Base-by-base conservation (phyloP, 805 yeast genomes). In the Groenewaldozyma salmanticensis region DNA sequence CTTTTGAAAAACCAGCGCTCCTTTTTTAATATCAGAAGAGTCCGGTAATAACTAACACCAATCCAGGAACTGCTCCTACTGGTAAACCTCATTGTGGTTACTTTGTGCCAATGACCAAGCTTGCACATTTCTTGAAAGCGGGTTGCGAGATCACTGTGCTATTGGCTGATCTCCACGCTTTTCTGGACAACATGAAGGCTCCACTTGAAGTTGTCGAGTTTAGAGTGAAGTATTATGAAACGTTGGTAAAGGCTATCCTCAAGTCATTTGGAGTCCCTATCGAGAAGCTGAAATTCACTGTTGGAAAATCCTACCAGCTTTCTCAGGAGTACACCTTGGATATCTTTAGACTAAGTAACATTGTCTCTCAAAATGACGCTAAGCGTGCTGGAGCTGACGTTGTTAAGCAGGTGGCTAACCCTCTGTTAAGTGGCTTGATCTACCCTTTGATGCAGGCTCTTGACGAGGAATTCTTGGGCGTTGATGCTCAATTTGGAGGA, bases 371-470 rank as follows among this genome's bases (percentile, higher is more conserved):
- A 66, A 88, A 90, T 60, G 97, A 88, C 60, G 96, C 97, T 45
- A 85, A 85, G 68, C 79, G 98, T 63, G 99, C 99, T 1, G 99
- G 99, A 61, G 97, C 99, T 7, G 99, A 92, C 64, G 99, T 92
- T 42, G 99, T 92, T 48, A 92, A 92, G 61, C 98, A 92, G 68
- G 96, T 88, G 36, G 78, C 85, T 29, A 88, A 88, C 64, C 98
- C 99, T 31, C 73, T 87, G 51, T 74, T 92, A 45, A 77, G 90
- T 32, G 98, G 98, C 5, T 75, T 92, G 61, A 86, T 92, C 52
- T 92, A 92, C 65, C 99, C 99, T 42, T 74, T 94, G 59, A 92
- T 92, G 99, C 99, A 92, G 68, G 96, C 96, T 4, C 72, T 92
- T 45, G 99, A 92, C 62, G 99, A 92, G 65, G 81, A 92, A 58